Evolutionary conservation across 495 filamentous ascomycete species (phyloP).

Genomic region (Chaetomium fimeti): DNA sequence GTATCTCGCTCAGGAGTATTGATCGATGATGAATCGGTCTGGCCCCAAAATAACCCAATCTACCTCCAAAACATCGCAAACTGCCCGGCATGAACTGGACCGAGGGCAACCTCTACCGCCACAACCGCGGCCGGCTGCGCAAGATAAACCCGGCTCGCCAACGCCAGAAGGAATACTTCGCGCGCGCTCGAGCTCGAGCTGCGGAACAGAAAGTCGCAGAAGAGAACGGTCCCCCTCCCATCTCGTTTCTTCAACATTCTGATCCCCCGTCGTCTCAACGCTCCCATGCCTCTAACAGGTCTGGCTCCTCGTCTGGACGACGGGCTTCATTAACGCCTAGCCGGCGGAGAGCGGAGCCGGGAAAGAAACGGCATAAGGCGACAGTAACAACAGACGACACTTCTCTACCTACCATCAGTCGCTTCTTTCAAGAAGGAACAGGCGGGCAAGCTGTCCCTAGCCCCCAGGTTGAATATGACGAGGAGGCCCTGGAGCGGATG

Average conservation of each 20-base stretch:
- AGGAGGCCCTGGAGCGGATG: constrained; percentile 23
- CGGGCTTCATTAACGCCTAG: background rate
- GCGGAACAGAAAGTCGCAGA: constrained; percentile 23
- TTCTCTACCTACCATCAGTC: constrained; percentile 22
- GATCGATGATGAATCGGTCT: background rate
- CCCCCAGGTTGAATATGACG: constrained; percentile 12
- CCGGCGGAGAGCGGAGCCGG: background rate
- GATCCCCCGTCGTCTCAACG: constrained; percentile 13
- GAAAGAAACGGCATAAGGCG: constrained; percentile 8
- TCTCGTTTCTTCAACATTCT: constrained; percentile 14
- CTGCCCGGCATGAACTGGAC: constrained; percentile 46
- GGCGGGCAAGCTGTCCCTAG: background rate
- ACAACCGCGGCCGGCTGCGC: constrained; percentile 35
- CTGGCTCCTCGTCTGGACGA: constrained; percentile 14
- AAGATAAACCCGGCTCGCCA: constrained; percentile 34
- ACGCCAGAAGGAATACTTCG: constrained; percentile 45
- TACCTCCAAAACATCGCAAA: background rate
- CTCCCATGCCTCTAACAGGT: constrained; percentile 21
- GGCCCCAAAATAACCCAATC: background rate
- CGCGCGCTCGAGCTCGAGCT: constrained; percentile 36
- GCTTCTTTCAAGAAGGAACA: constrained; percentile 23
- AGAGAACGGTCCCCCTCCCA: constrained; percentile 19
- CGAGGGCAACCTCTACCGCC: constrained; percentile 43
- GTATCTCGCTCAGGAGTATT: background rate
- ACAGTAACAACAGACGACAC: constrained; percentile 3